Conservation (phyloP, 192 early-diverging fungal species). For the Coemansia sp. region DNA sequence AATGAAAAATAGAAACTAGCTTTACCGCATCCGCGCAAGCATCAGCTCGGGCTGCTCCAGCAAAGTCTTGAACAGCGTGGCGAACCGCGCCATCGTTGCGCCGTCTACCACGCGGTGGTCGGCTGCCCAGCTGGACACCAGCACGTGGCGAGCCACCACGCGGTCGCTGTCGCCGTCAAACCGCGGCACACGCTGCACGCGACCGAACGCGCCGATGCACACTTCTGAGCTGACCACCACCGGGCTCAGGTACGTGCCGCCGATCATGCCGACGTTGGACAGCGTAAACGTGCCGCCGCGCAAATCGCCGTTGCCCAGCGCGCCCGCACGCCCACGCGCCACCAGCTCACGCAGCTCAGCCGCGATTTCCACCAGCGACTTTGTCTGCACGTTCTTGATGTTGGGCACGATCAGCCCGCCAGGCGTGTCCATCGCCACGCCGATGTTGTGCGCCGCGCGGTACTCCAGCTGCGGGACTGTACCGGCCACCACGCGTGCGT, state of each 20-base stretch:
- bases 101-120: conserved; percentile 97
- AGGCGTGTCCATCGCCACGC: conserved; percentile 97
- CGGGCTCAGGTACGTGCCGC: conserved; percentile 86
- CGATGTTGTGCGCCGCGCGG: conserved; percentile 84
- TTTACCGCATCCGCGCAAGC: conserved; percentile 52
- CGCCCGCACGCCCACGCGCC: conserved; percentile 61
- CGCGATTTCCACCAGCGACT: conserved; percentile 89
- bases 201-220: conserved; percentile 90
- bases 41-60: conserved; percentile 85
- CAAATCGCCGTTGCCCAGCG: conserved; percentile 68
- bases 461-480: conserved; percentile 66
- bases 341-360: conserved; percentile 75
- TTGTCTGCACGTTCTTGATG: conserved; percentile 85
- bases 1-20: no score
- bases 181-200: conserved; percentile 76
- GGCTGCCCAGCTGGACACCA: conserved; percentile 87
- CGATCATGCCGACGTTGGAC: conserved; percentile 93
- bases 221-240: conserved; percentile 84
- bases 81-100: conserved; percentile 93
- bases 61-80: conserved; percentile 76
- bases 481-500: conserved; percentile 62
- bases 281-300: conserved; percentile 86
- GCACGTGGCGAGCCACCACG: conserved; percentile 72
- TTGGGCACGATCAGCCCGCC: conserved; percentile 90
- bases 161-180: conserved; percentile 65